Evolutionary conservation across 805 yeast genomes (phyloP), one percentile per base, ranked within the genome.

Genomic region (Schizosaccharomyces octosporus): DNA sequence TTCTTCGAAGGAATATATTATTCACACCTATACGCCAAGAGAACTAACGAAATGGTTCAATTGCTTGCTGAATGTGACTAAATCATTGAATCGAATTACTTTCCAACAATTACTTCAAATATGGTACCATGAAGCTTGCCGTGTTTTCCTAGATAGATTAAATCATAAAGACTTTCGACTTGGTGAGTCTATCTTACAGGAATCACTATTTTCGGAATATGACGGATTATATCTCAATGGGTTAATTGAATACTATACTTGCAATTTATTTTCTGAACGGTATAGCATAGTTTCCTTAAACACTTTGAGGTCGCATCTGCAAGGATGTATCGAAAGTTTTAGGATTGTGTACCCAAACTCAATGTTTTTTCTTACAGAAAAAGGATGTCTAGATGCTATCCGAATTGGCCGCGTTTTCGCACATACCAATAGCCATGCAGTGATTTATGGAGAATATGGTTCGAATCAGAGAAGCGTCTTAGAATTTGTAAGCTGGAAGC

Each of bases 401-500:
- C 72, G 95, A 63, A 80, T 89, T 59, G 95, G 89, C 66, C 73
- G 97, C 62, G 90, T 87, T 0, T 69, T 90, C 59, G 77, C 82
- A 61, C 95, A 87, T 67, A 82, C 83, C 0, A 97, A 89, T 67
- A 97, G 97, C 0, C 97, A 90, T 70, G 70, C 86, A 75, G 85
- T 90, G 64, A 69, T 90, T 48, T 84, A 86, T 24, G 97, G 97
- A 0, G 80, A 86, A 0, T 78, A 87, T 61, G 79, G 94, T 0
- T 80, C 88, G 65, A 97, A 97, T 0, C 86, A 85, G 69, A 78
- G 87, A 0, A 82, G 89, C 0, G 67, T 88, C 61, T 75, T 85
- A 0, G 79, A 81, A 64, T 90, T 90, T 75, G 95, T 86, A 4
- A 81, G 95, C 0, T 90, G 97, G 97, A 79, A 88, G 72, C 85